Evolutionary conservation across 1,284 basidiomycete genomes (phyloP).

Genomic region (Amylostereum areolatum): DNA sequence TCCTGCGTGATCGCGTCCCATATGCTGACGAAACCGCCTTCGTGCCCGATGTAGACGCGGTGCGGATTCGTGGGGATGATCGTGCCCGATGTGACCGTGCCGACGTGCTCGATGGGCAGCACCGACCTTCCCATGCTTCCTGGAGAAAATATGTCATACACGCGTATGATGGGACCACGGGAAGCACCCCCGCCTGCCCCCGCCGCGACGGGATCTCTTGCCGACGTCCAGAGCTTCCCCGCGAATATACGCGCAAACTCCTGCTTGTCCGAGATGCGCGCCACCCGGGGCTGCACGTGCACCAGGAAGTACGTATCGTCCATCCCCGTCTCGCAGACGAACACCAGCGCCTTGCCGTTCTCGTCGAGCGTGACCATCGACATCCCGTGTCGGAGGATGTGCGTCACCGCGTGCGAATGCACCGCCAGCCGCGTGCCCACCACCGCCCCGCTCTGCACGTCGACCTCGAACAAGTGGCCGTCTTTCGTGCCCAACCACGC

Average conservation of each 20-base stretch:
- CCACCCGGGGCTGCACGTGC: conserved; percentile 50
- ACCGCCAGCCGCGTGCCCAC: conserved; percentile 50
- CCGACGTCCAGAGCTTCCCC: conserved; percentile 77
- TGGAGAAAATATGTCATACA: conserved; percentile 67
- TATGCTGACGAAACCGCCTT: conserved; percentile 81
- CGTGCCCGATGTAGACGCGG: conserved; percentile 85
- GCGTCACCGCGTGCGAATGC: conserved; percentile 62
- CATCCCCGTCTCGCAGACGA: conserved; percentile 34
- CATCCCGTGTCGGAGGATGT: conserved; percentile 66
- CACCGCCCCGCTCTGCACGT: conserved; percentile 55
- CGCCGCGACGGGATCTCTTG: conserved; percentile 41
- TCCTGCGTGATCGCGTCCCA: conserved; percentile 59
- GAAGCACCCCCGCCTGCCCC: conserved; percentile 29
- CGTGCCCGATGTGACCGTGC: conserved; percentile 78
- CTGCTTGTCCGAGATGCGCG: conserved; percentile 75
- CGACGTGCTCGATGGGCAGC: conserved; percentile 57
- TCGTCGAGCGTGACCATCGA: conserved; percentile 81
- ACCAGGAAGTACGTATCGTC: conserved; percentile 28
- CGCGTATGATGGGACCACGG: conserved; percentile 66
- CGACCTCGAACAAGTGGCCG: conserved; percentile 79
- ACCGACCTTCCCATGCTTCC: conserved; percentile 44
- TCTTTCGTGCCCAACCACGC: conserved; percentile 89
- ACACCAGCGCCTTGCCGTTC: conserved; percentile 75
- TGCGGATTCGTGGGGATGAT: conserved; percentile 66
- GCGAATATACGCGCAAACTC: conserved; percentile 72